A percentile compares a stretch with the other conserved stretches of the same genome.
These are phyloP conservation scores for Hemisphaericaspora subhashii DNA, from an alignment of 1,139 yeast species.

Conservation along the genomic window DNA sequence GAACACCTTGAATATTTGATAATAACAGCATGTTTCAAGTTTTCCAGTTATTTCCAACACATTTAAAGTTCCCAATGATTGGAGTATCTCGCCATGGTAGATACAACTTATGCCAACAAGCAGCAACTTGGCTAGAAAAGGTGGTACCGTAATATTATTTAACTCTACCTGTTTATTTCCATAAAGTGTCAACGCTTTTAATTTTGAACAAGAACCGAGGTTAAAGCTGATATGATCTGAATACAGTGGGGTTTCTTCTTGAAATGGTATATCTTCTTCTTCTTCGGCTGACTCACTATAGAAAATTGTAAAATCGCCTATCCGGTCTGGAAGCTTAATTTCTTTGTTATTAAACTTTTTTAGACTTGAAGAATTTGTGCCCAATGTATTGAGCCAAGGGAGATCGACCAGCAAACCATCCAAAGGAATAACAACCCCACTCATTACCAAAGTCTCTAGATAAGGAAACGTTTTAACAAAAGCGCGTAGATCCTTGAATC, in stretches of 20 bases:
- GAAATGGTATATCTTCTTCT: not conserved
- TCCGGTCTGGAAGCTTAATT: not conserved
- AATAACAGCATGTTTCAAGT: not conserved
- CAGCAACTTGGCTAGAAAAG: not conserved
- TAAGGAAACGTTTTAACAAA: constrained; percentile 1
- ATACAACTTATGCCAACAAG: not conserved
- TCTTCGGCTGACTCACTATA: not conserved
- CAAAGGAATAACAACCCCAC: not conserved
- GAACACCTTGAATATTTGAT: not conserved
- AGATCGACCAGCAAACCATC: not conserved
- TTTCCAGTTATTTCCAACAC: not conserved
- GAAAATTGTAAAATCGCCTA: not conserved
- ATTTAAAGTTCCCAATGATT: not conserved
- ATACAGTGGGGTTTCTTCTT: not conserved
- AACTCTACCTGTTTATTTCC: not conserved
- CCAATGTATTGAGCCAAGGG: not conserved
- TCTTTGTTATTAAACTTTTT: not conserved
- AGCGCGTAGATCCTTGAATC: not conserved
- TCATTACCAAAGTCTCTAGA: not conserved
- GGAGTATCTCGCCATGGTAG: not conserved
- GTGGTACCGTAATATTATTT: not conserved
- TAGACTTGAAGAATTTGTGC: not conserved
- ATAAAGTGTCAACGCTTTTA: not conserved
- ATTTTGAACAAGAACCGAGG: not conserved
- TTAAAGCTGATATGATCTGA: not conserved